phyloP scores from a whole-genome alignment of 2,329 filamentous ascomycete genomes.

The Ilyonectria destructans region DNA sequence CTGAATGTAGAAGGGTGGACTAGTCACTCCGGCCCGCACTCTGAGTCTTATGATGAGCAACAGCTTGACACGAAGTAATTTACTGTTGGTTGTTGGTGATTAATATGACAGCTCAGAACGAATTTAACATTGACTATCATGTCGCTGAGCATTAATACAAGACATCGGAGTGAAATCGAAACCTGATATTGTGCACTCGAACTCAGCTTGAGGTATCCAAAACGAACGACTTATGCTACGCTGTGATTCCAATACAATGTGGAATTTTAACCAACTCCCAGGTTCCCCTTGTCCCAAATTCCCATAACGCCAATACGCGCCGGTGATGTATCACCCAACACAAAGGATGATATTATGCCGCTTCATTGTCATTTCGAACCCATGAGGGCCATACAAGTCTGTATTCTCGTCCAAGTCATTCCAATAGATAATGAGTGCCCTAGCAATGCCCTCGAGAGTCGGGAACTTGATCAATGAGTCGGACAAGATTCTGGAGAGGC shows the following conservation, averaged over 20 bases:
- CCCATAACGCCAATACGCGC: background rate
- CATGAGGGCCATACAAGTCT: slow-evolving; percentile 21
- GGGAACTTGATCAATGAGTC: slow-evolving; percentile 24
- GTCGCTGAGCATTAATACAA: background rate
- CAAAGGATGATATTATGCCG: slow-evolving; percentile 22
- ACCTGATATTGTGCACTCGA: too few relatives aligned
- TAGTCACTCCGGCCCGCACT: too few relatives aligned
- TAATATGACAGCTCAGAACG: too few relatives aligned
- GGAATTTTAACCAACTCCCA: background rate
- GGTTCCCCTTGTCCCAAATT: background rate
- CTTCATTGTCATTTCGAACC: slow-evolving; percentile 28
- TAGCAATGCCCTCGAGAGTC: slow-evolving; percentile 21
- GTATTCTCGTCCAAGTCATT: slow-evolving; percentile 17
- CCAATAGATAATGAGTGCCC: slow-evolving; percentile 24
- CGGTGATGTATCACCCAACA: slow-evolving; percentile 10
- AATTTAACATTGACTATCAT: too few relatives aligned
- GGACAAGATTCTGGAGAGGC: slow-evolving; percentile 17
- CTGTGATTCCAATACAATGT: background rate
- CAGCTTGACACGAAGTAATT: too few relatives aligned
- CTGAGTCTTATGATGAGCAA: too few relatives aligned
- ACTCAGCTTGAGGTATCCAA: background rate
- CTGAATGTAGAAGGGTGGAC: too few relatives aligned
- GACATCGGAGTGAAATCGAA: too few relatives aligned
- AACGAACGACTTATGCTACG: background rate
- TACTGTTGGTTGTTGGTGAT: too few relatives aligned